These are phyloP conservation scores for Auriscalpium orientale DNA, from an alignment of 768 basidiomycete genomes.

Conservation along the genomic window DNA sequence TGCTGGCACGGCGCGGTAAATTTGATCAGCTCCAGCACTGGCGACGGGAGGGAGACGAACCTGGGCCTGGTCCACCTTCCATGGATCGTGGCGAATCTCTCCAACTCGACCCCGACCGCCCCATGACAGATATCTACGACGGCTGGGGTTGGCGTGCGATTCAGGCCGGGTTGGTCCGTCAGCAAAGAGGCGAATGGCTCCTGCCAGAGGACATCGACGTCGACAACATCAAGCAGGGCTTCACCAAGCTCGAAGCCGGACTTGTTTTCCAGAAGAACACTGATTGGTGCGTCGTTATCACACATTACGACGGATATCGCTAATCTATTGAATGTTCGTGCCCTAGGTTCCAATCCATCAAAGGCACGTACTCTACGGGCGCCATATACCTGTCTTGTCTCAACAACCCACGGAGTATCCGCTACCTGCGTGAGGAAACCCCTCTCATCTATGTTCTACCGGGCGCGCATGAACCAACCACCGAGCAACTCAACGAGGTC, in stretches of 20 bases:
- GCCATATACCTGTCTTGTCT: slow-evolving; percentile 18
- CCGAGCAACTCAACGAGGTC: slow-evolving; percentile 7
- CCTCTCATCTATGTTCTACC: slow-evolving; percentile 17
- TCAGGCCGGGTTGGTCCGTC: slow-evolving; percentile 17
- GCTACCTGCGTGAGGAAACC: slow-evolving; percentile 18
- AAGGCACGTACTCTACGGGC: slow-evolving; percentile 15
- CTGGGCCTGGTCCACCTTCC: background rate
- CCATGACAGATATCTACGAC: slow-evolving; percentile 20
- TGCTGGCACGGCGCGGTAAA: slow-evolving; percentile 19
- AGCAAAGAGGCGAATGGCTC: slow-evolving; percentile 8
- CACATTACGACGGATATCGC: background rate
- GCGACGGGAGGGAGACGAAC: slow-evolving; percentile 14
- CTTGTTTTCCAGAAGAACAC: slow-evolving; percentile 19
- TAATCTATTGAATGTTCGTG: background rate
- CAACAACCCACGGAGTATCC: slow-evolving; percentile 18
- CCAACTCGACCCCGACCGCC: slow-evolving; percentile 5
- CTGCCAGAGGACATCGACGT: slow-evolving; percentile 18
- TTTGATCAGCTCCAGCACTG: slow-evolving; percentile 21
- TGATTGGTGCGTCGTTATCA: slow-evolving; percentile 15
- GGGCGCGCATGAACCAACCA: slow-evolving; percentile 18
- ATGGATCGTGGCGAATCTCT: slow-evolving; percentile 3
- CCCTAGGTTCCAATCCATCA: slow-evolving; percentile 18
- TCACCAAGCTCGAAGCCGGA: slow-evolving; percentile 17
- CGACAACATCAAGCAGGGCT: slow-evolving; percentile 13
- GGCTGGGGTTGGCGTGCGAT: slow-evolving; percentile 21